Percentiles rank a stretch among this genome's conserved stretches.
These are phyloP conservation scores for Hymenotorrendiella dingleyae DNA, from an alignment of 2,329 filamentous ascomycete species.

Conservation along the genomic window DNA sequence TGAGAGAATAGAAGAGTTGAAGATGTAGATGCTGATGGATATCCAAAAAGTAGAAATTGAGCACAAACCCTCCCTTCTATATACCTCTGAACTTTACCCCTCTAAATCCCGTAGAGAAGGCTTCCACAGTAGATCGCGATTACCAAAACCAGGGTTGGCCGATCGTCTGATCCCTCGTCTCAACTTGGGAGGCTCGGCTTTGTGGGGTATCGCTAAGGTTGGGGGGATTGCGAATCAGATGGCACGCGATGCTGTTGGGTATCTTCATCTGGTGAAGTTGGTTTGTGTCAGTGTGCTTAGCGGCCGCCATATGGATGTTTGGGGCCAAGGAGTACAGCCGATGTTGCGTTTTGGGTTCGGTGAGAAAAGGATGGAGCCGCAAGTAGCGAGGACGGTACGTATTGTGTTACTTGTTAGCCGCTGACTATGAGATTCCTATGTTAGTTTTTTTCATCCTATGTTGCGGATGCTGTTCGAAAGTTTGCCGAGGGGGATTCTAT, in stretches of 20 bases:
- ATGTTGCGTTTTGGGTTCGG: not conserved
- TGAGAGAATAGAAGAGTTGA: not conserved
- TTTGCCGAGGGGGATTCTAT: no score
- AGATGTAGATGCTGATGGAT: not conserved
- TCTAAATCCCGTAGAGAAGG: not conserved
- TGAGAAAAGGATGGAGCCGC: not conserved
- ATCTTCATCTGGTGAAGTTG: not conserved
- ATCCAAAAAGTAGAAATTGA: not conserved
- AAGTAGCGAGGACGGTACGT: no score
- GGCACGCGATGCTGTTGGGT: not conserved
- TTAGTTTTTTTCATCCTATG: not conserved
- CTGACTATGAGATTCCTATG: not conserved
- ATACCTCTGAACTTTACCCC: not conserved
- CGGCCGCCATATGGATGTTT: not conserved
- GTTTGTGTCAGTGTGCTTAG: not conserved
- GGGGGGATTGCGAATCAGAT: not conserved
- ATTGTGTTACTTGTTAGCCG: no score
- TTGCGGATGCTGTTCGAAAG: no score
- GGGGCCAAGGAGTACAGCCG: not conserved
- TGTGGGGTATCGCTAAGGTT: not conserved
- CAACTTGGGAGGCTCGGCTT: not conserved
- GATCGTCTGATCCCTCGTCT: constrained; percentile 6
- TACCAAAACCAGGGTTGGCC: no score
- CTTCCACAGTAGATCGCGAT: not conserved
- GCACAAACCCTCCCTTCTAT: not conserved